Conservation (phyloP, 2,329 filamentous ascomycete species). For the Mollisiaceae sp. region DNA sequence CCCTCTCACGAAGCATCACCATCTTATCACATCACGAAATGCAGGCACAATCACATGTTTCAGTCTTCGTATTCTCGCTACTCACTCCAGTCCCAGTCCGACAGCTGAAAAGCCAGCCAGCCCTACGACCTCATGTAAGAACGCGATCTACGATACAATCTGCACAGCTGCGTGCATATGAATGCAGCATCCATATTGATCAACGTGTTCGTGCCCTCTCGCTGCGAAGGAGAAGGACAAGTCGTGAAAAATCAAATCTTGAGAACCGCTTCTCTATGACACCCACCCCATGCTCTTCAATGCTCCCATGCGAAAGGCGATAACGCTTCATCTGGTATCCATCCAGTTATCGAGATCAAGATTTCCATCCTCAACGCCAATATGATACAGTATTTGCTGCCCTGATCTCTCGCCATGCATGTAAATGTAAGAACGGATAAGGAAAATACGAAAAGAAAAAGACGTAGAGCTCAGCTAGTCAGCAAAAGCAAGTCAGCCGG, state of each 20-base stretch:
- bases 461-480: neutral
- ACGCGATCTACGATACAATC: constrained; percentile 1
- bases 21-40: neutral
- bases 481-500: constrained; percentile 1
- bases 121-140: constrained; percentile 3
- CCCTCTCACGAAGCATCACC: neutral
- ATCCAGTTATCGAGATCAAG: neutral
- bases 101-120: neutral
- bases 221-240: constrained; percentile 1
- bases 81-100: neutral
- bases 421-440: constrained; percentile 1
- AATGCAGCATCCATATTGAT: neutral
- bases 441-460: neutral
- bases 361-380: neutral
- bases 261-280: neutral
- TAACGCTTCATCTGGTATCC: constrained; percentile 7
- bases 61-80: constrained; percentile 2
- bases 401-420: constrained; percentile 8
- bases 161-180: neutral
- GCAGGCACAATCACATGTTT: constrained; percentile 2
- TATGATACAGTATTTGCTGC: neutral
- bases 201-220: neutral
- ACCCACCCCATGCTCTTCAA: neutral
- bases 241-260: neutral
- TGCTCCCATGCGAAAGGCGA: neutral